Percentiles rank a stretch among this genome's conserved stretches.
Evolutionary conservation across 495 filamentous ascomycete species (phyloP).

Genomic region (Haplographium delicatum): DNA sequence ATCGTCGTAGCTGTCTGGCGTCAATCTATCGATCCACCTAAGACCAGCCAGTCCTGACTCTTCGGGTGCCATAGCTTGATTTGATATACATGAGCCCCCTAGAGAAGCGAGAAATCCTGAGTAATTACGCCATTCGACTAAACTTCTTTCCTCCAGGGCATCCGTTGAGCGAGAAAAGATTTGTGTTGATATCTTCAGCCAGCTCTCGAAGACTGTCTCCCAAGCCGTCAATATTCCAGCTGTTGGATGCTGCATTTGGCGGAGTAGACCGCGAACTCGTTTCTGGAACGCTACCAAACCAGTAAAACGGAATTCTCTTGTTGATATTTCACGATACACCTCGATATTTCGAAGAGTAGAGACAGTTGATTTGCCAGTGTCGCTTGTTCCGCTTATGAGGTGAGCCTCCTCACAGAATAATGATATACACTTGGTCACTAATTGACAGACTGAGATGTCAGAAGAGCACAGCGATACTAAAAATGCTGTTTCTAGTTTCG

Average conservation of each 20-base stretch:
- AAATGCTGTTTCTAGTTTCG: slow-evolving; percentile 51
- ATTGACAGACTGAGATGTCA: slow-evolving; percentile 55
- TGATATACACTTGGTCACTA: slow-evolving; percentile 57
- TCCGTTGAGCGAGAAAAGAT: slow-evolving; percentile 43
- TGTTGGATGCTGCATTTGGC: slow-evolving; percentile 54
- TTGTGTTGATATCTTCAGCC: slow-evolving; percentile 54
- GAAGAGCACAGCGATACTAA: slow-evolving; percentile 57
- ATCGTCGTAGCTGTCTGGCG: slow-evolving; percentile 51
- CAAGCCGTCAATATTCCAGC: slow-evolving; percentile 57
- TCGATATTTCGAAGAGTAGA: slow-evolving; percentile 54
- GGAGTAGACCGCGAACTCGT: slow-evolving; percentile 47
- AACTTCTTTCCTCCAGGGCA: slow-evolving; percentile 44
- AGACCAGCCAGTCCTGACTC: slow-evolving; percentile 51
- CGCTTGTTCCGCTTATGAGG: slow-evolving; percentile 44
- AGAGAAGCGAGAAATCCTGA: slow-evolving; percentile 62
- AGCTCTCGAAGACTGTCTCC: slow-evolving; percentile 56
- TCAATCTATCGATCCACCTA: slow-evolving; percentile 53
- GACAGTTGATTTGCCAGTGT: slow-evolving; percentile 40
- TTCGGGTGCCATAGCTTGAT: slow-evolving; percentile 43
- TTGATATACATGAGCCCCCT: slow-evolving; percentile 60
- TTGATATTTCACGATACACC: slow-evolving; percentile 55
- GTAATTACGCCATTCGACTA: slow-evolving; percentile 61
- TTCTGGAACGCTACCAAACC: slow-evolving; percentile 64
- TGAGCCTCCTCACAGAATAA: slow-evolving; percentile 56
- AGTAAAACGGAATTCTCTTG: slow-evolving; percentile 57